Percentiles rank a stretch among this genome's conserved stretches.
Evolutionary conservation across 73 alveolate genomes (phyloP).

Genomic region (Blepharisma japonicum): DNA sequence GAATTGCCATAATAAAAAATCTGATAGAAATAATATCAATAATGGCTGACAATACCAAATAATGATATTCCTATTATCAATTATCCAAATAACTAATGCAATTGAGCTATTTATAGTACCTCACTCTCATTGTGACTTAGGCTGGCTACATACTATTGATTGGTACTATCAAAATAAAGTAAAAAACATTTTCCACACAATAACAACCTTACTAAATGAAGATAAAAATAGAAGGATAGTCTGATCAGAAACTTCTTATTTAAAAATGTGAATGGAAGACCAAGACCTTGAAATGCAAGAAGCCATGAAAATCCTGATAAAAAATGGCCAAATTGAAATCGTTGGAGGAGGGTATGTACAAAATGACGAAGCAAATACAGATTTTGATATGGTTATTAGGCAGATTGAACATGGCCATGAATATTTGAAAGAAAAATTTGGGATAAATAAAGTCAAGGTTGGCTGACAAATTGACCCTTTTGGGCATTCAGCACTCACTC

Average conservation of each 20-base stretch:
- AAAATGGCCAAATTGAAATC: constrained; percentile 57
- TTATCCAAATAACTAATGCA: not conserved
- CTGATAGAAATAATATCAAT: too few species aligned
- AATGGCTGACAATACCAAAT: too few species aligned
- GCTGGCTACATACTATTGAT: not conserved
- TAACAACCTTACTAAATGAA: not conserved
- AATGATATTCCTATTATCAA: too few species aligned
- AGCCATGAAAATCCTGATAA: not conserved
- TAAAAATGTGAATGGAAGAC: not conserved
- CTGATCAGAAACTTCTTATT: constrained; percentile 6
- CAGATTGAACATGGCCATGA: constrained; percentile 4
- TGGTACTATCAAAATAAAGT: not conserved
- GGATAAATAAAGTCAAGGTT: not conserved
- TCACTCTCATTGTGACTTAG: constrained; percentile 15
- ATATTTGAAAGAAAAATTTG: not conserved
- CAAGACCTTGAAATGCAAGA: not conserved
- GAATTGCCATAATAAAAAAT: too few species aligned
- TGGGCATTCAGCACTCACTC: constrained; percentile 18
- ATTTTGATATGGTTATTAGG: constrained; percentile 49
- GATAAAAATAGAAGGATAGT: not conserved
- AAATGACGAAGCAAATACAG: constrained; percentile 89
- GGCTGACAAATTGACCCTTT: constrained; percentile 28
- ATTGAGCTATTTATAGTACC: not conserved
- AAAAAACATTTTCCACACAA: not conserved
- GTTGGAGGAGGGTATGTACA: constrained; percentile 91